These are phyloP conservation scores for Emmonsiellopsis sp. DNA, from an alignment of 2,329 filamentous ascomycete genomes.

Conservation along the genomic window DNA sequence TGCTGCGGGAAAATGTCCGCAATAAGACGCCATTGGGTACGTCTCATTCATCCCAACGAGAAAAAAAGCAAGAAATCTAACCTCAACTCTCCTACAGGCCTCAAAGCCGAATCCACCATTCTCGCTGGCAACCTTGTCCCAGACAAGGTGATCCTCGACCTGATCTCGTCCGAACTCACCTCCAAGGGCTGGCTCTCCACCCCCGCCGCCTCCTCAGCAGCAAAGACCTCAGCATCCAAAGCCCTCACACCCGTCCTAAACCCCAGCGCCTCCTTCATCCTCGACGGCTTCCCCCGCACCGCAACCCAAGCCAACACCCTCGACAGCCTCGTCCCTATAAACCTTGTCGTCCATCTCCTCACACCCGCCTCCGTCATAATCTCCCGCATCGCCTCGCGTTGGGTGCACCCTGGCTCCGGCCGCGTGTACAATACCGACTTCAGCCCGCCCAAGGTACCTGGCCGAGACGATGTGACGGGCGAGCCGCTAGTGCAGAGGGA, in stretches of 20 bases:
- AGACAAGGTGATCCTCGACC: conserved; percentile 80
- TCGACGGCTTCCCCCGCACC: conserved; percentile 93
- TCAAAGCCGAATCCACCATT: conserved; percentile 84
- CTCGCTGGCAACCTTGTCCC: conserved; percentile 82
- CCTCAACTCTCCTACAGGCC: conserved; percentile 47
- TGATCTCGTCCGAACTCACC: conserved; percentile 84
- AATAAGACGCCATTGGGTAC: conserved; percentile 74
- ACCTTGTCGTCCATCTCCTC: conserved; percentile 77
- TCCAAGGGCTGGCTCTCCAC: conserved; percentile 71
- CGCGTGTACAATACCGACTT: conserved; percentile 93
- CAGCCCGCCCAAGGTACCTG: conserved; percentile 71
- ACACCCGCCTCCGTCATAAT: conserved; percentile 83
- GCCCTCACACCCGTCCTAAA: conserved; percentile 46
- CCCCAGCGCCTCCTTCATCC: conserved; percentile 78
- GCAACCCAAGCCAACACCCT: conserved; percentile 68
- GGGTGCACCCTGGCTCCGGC: conserved; percentile 87
- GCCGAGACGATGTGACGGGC: conserved; percentile 83
- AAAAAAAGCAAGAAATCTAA: conserved; percentile 4
- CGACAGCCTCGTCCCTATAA: conserved; percentile 81
- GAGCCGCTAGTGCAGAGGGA: conserved; percentile 72
- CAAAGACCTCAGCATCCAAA: conserved; percentile 35
- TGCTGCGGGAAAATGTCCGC: conserved; percentile 88
- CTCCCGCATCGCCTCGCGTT: conserved; percentile 80
- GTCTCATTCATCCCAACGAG: conserved; percentile 6
- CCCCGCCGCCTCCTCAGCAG: conserved; percentile 30